Percentiles rank a stretch among this genome's conserved stretches.
These are phyloP conservation scores for Hyphopichia buzzinii DNA, from an alignment of 1,139 yeast species.

Conservation along the genomic window DNA sequence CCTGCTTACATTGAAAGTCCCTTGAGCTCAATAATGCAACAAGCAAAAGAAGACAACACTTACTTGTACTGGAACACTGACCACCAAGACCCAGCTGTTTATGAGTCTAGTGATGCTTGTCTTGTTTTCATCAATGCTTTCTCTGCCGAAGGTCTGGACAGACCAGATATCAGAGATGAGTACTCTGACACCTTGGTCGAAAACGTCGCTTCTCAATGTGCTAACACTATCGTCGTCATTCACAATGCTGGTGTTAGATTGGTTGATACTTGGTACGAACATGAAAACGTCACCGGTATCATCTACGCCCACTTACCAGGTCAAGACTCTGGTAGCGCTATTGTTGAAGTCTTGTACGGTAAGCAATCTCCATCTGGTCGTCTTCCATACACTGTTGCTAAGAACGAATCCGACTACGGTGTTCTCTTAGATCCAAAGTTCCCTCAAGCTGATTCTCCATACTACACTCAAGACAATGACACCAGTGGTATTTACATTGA, in stretches of 20 bases:
- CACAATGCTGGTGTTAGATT: conserved; percentile 3
- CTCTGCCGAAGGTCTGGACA: conserved; percentile 53
- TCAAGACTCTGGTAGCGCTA: neutral
- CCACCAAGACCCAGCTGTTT: conserved; percentile 12
- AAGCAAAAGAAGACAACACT: conserved; percentile 9
- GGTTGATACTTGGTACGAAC: conserved; percentile 3
- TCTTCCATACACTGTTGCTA: neutral
- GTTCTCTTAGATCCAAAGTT: neutral
- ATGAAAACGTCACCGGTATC: conserved; percentile 6
- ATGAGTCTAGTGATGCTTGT: conserved; percentile 45
- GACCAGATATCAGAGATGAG: conserved; percentile 8
- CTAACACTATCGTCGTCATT: conserved; percentile 6
- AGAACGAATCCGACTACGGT: neutral
- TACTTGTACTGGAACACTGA: conserved; percentile 9
- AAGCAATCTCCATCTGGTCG: neutral
- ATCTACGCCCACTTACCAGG: neutral
- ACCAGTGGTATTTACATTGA: neutral
- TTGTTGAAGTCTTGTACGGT: neutral
- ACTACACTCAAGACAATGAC: neutral
- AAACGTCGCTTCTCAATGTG: conserved; percentile 2
- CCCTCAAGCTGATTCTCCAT: conserved; percentile 4
- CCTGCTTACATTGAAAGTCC: conserved; percentile 9
- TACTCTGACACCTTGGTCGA: conserved; percentile 6
- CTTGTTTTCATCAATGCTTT: conserved; percentile 42
- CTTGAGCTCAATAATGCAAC: conserved; percentile 7